Conservation (phyloP, 2,329 filamentous ascomycete species). For the Cordyceps farinosa region DNA sequence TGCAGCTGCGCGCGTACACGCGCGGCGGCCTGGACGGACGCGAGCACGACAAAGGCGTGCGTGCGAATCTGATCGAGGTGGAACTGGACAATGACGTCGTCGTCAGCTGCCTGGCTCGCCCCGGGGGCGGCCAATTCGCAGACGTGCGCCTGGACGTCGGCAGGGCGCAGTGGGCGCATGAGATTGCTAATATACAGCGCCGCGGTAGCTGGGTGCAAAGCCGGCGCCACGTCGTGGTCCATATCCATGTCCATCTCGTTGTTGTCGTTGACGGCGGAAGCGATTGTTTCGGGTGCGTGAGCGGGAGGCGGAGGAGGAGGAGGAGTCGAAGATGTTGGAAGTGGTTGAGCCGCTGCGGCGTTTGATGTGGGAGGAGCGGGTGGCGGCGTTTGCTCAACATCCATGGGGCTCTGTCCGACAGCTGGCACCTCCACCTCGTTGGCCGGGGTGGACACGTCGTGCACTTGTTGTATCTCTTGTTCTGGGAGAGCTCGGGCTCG, state of each 20-base stretch:
- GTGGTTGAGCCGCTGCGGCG: neutral
- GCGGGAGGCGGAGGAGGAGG: neutral
- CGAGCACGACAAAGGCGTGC: conserved; percentile 78
- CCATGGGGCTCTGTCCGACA: conserved; percentile 14
- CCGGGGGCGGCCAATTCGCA: conserved; percentile 66
- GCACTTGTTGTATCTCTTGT: conserved; percentile 20
- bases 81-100: conserved; percentile 58
- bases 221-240: conserved; percentile 44
- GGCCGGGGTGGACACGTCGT: conserved; percentile 10
- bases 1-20: conserved; percentile 75
- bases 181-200: conserved; percentile 88
- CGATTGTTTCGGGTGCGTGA: neutral
- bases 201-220: conserved; percentile 67
- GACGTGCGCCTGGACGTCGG: conserved; percentile 65
- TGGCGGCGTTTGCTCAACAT: conserved; percentile 11
- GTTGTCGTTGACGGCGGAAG: conserved; percentile 19
- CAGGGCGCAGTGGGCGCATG: conserved; percentile 76
- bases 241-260: conserved; percentile 30
- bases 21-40: conserved; percentile 64
- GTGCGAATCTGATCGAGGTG: conserved; percentile 83
- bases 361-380: neutral
- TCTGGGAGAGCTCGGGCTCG: conserved; percentile 43
- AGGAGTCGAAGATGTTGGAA: neutral
- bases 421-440: conserved; percentile 16
- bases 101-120: conserved; percentile 47